Conservation (phyloP, 2,329 filamentous ascomycete species). For the Ophiostoma sp. region DNA sequence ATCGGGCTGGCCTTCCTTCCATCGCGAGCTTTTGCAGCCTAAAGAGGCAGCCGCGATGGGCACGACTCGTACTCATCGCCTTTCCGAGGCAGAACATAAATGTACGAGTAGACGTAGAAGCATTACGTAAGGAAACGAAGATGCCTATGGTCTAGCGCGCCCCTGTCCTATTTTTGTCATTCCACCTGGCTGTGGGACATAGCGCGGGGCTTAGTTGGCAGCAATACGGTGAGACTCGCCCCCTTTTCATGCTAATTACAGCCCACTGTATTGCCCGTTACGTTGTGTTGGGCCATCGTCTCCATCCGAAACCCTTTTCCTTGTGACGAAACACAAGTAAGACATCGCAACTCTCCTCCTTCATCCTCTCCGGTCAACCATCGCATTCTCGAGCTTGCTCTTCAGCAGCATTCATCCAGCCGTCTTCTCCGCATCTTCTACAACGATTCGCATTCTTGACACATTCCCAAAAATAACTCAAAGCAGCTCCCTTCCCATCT, state of each 20-base stretch:
- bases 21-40: neutral
- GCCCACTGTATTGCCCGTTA: neutral
- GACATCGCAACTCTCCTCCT: constrained; percentile 17
- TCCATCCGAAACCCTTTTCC: constrained; percentile 23
- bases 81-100: neutral
- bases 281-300: neutral
- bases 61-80: neutral
- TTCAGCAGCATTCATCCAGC: neutral
- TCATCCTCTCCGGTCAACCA: neutral
- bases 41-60: neutral
- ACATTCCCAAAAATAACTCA: neutral
- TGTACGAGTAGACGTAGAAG: neutral
- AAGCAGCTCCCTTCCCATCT: neutral
- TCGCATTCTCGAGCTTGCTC: neutral
- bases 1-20: neutral
- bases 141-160: constrained; percentile 17
- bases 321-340: constrained; percentile 26
- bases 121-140: constrained; percentile 10
- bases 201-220: constrained; percentile 23
- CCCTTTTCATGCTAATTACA: constrained; percentile 1
- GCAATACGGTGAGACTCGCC: constrained; percentile 8
- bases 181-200: constrained; percentile 15
- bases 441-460: neutral
- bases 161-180: constrained; percentile 21
- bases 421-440: neutral